Percentiles rank a stretch among this genome's conserved stretches.
These are phyloP conservation scores for Tulasnella sp. DNA, from an alignment of 768 basidiomycete genomes.

Conservation along the genomic window DNA sequence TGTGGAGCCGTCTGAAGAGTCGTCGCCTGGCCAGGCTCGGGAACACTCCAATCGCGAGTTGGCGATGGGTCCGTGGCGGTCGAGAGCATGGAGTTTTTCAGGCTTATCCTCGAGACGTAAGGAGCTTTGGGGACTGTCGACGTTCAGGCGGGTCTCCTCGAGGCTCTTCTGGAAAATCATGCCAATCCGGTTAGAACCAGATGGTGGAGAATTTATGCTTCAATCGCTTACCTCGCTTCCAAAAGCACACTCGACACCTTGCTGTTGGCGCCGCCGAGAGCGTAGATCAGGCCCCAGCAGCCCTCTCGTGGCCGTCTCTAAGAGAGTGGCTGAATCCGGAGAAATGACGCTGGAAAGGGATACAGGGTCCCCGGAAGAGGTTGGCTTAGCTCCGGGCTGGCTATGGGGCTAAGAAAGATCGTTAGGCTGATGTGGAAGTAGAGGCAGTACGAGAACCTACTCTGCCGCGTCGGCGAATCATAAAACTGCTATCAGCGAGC, in stretches of 20 bases:
- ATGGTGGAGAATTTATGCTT: neutral
- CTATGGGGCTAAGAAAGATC: too few species aligned
- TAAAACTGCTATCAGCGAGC: neutral
- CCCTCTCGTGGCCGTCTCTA: too few species aligned
- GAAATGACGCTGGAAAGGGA: too few species aligned
- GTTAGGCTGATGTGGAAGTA: neutral
- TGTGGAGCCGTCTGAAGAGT: neutral
- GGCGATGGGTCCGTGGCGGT: neutral
- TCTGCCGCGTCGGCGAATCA: neutral
- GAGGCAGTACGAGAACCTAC: neutral
- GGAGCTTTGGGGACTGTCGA: neutral
- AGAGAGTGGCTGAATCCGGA: too few species aligned
- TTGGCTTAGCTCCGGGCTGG: neutral
- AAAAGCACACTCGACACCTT: neutral
- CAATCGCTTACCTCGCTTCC: neutral
- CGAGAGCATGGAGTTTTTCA: neutral
- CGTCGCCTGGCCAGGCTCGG: neutral
- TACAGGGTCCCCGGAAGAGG: too few species aligned
- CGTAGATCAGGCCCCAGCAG: rapidly evolving
- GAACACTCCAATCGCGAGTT: neutral
- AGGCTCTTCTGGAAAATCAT: neutral
- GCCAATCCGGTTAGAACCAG: neutral
- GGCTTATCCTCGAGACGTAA: neutral
- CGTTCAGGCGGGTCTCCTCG: neutral
- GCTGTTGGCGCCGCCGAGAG: neutral